phyloP scores from a whole-genome alignment of 202 grass and related monocot species.

The Bolboschoenoplectus hybrid region DNA sequence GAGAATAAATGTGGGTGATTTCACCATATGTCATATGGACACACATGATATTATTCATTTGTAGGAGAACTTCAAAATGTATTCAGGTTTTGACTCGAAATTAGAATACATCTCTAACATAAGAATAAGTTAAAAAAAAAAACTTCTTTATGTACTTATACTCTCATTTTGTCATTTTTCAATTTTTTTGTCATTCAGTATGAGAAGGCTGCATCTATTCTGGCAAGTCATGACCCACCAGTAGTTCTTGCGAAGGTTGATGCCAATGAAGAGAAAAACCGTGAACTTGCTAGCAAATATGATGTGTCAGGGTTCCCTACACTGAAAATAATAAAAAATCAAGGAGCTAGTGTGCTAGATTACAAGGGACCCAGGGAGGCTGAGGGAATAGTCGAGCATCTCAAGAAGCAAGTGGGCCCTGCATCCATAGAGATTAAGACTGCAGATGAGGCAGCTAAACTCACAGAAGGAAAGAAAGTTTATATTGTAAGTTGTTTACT shows the following conservation, averaged over 20 bases:
- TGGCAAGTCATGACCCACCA: slow-evolving; percentile 77
- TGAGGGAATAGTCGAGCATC: slow-evolving; percentile 85
- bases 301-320: slow-evolving; percentile 89
- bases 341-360: slow-evolving; percentile 71
- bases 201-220: slow-evolving; percentile 75
- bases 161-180: slow-evolving; percentile 17
- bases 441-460: slow-evolving; percentile 50
- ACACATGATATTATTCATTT: slow-evolving; percentile 7
- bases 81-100: not conserved
- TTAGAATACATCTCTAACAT: not conserved
- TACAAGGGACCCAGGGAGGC: slow-evolving; percentile 91
- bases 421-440: slow-evolving; percentile 84
- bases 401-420: slow-evolving; percentile 96
- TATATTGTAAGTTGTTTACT: slow-evolving; percentile 58
- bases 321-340: slow-evolving; percentile 88
- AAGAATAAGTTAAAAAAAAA: not conserved
- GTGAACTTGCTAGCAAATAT: slow-evolving; percentile 61
- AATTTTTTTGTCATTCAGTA: slow-evolving; percentile 56
- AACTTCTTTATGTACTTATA: not conserved
- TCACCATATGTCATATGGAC: not conserved
- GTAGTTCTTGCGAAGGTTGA: slow-evolving; percentile 92
- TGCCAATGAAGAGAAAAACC: slow-evolving; percentile 77
- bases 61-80: slow-evolving; percentile 22
- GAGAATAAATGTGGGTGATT: not conserved
- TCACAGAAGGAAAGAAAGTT: slow-evolving; percentile 64